phyloP scores from a whole-genome alignment of 345 rosid species.

The Lepidium sativum region DNA sequence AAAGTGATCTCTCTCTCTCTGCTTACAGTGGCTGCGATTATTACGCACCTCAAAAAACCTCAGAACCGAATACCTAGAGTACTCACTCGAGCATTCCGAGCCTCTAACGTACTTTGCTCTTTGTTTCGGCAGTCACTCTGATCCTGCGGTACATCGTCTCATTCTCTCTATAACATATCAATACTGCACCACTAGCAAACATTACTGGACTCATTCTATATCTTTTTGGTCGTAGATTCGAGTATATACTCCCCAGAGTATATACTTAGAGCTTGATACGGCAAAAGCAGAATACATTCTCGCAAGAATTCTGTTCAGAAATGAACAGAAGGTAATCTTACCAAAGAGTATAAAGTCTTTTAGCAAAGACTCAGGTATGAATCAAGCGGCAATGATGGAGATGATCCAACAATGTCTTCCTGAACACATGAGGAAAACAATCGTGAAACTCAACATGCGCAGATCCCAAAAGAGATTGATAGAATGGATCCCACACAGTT shows the following conservation, averaged over 20 bases:
- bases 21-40: constrained; percentile 64
- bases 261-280: constrained; percentile 62
- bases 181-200: constrained; percentile 42
- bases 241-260: constrained; percentile 53
- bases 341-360: constrained; percentile 69
- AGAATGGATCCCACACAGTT: constrained; percentile 77
- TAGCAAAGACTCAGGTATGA: constrained; percentile 57
- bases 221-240: constrained; percentile 45
- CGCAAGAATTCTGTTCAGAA: constrained; percentile 52
- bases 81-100: constrained; percentile 54
- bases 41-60: constrained; percentile 58
- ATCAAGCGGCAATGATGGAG: constrained; percentile 44
- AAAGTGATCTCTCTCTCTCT: neutral
- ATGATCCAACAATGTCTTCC: constrained; percentile 56
- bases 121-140: constrained; percentile 82
- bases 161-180: constrained; percentile 35
- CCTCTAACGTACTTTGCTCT: constrained; percentile 74
- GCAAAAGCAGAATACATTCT: constrained; percentile 83
- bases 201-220: neutral
- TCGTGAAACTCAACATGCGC: constrained; percentile 42
- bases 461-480: constrained; percentile 51
- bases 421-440: constrained; percentile 31
- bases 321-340: constrained; percentile 63
- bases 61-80: constrained; percentile 50
- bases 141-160: constrained; percentile 54